phyloP scores from a whole-genome alignment of 331 rosid species.

The Malus hybrid region DNA sequence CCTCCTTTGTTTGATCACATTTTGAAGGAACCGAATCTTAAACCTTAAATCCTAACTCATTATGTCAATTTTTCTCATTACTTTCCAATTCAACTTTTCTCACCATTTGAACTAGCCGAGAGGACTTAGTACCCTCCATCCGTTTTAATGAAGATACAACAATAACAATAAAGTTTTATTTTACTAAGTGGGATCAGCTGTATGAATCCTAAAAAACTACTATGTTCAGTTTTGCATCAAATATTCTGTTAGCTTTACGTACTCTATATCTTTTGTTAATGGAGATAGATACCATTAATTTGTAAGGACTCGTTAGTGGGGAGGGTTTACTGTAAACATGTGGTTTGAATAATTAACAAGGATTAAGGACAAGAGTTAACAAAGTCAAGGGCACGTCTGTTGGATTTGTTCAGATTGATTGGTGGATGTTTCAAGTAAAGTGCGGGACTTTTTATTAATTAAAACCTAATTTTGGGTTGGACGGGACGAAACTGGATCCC shows the following conservation, averaged over 20 bases:
- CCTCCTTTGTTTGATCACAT: not conserved
- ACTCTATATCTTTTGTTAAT: too few relatives aligned
- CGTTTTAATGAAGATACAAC: too few relatives aligned
- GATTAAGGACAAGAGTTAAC: not conserved
- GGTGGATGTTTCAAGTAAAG: not conserved
- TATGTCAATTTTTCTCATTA: not conserved
- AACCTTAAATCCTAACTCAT: not conserved
- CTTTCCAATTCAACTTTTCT: not conserved
- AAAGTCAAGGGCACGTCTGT: not conserved
- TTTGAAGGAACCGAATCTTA: not conserved
- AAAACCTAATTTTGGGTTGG: not conserved
- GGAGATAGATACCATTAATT: not conserved
- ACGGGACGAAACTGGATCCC: too few relatives aligned
- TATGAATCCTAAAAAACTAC: too few relatives aligned
- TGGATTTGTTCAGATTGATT: not conserved
- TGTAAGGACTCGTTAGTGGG: not conserved
- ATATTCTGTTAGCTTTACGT: too few relatives aligned
- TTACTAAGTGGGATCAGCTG: rapidly evolving
- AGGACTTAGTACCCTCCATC: not conserved
- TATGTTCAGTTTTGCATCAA: rapidly evolving
- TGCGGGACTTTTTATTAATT: not conserved
- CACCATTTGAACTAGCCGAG: not conserved
- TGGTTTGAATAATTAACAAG: not conserved
- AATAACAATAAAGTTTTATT: too few relatives aligned
- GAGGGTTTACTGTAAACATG: not conserved